Conservation (phyloP, 225 moss, liverwort and hornwort genomes). For the Physcomitrium patens region DNA sequence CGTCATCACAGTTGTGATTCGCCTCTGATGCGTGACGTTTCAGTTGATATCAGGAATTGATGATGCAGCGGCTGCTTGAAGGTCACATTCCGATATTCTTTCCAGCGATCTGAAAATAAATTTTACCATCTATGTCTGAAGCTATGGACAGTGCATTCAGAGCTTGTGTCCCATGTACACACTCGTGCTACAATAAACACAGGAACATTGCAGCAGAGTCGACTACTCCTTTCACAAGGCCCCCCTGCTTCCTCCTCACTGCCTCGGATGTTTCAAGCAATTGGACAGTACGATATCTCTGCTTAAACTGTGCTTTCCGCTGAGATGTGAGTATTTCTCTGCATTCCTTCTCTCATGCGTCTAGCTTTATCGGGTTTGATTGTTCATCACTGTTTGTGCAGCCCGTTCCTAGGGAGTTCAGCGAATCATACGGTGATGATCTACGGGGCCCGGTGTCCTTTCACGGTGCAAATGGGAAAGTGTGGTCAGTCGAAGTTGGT, state of each 20-base stretch:
- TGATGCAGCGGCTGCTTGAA: too few relatives aligned
- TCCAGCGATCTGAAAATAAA: too few relatives aligned
- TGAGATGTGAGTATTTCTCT: too few relatives aligned
- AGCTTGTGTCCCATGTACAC: conserved; percentile 38
- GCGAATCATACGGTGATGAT: conserved; percentile 33
- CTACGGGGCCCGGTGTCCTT: conserved; percentile 37
- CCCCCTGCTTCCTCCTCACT: conserved; percentile 50
- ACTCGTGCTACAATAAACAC: conserved; percentile 42
- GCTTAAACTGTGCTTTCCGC: background rate
- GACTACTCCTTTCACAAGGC: conserved; percentile 23
- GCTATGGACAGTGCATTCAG: conserved; percentile 41
- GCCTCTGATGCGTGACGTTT: too few relatives aligned
- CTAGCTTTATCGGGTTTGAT: background rate
- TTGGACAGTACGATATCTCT: conserved; percentile 38
- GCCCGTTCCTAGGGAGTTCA: conserved; percentile 54
- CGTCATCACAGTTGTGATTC: too few relatives aligned
- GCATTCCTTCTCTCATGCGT: background rate
- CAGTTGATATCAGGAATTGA: too few relatives aligned
- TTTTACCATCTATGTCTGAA: background rate
- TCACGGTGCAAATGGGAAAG: conserved; percentile 39
- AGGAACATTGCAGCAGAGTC: conserved; percentile 20
- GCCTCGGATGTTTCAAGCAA: conserved; percentile 32
- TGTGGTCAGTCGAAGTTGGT: conserved; percentile 50
- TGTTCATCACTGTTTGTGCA: conserved; percentile 12
- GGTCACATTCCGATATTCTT: too few relatives aligned